Evolutionary conservation across 345 rosid genomes (phyloP), one percentile per base, ranked within the genome.

Genomic region (Aquilaria yunnanensis): DNA sequence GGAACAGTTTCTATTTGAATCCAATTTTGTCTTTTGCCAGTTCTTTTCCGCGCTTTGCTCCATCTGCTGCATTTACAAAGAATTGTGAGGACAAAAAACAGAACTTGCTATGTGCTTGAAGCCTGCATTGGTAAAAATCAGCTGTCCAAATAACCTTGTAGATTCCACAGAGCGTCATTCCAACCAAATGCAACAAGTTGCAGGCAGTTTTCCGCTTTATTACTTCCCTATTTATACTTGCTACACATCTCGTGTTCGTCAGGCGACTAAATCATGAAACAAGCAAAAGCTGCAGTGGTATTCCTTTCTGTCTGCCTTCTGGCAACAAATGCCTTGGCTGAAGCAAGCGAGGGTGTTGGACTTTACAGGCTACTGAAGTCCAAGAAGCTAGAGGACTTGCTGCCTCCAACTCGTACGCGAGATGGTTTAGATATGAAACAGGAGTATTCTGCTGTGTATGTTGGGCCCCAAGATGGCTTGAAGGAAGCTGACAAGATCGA

Each of bases 261-360:
- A 12, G 14, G 10, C 16, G 29, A 46, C n/a, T 13, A 5, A 32
- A 32, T n/a, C 14, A 52, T 63, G 73, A 63, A 63, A 49, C 51
- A 16, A 14, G 10, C 53, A 46, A 13, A 29, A 12, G 16, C 29
- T 9, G 5, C 51, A 10, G 41, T 61, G 62, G 9, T 60, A 52
- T 61, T 70, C 2, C 2, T 65, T 6, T 55, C 7, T 41, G 12
- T 55, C 53, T 48, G 52, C 62, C 66, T 65, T 65, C 48, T 56
- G 74, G 61, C 57, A 23, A 56, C 47, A 10, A 51, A 53, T 30
- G 3, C 3, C 32, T 37, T 14, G 2, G 63, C 52, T 12, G 63
- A 65, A 51, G 70, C 75, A 62, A 60, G 16, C 5, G 46, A 61
- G 59, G 70, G 41, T 49, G 48, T 56, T 46, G 33, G 31, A 16